Evolutionary conservation across 2,329 filamentous ascomycete species (phyloP).

Genomic region (Madurella fahalii): DNA sequence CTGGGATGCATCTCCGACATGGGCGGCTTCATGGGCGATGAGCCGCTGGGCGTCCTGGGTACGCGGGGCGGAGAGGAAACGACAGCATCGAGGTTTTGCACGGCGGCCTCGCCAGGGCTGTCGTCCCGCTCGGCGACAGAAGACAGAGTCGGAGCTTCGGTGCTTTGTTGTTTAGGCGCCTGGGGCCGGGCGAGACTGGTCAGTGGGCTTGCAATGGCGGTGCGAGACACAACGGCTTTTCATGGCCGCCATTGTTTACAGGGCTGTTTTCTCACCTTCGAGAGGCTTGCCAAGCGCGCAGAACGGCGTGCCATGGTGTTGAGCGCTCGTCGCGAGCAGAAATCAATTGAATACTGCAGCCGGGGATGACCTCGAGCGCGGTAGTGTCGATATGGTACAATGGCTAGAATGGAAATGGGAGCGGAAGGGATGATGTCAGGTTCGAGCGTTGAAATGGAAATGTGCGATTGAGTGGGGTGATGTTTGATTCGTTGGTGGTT

Average conservation of each 20-base stretch:
- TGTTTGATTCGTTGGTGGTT: slow-evolving; percentile 22
- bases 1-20: slow-evolving; percentile 88
- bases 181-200: slow-evolving; percentile 9
- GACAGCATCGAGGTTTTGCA: slow-evolving; percentile 30
- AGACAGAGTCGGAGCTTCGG: slow-evolving; percentile 32
- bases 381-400: background rate
- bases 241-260: background rate
- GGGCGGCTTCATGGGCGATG: slow-evolving; percentile 64
- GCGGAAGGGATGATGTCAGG: slow-evolving; percentile 24
- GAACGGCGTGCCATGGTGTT: slow-evolving; percentile 39
- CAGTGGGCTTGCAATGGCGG: background rate
- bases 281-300: slow-evolving; percentile 40
- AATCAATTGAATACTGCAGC: background rate
- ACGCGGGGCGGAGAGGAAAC: slow-evolving; percentile 36
- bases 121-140: slow-evolving; percentile 45
- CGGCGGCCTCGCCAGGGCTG: slow-evolving; percentile 28
- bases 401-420: slow-evolving; percentile 15
- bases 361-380: background rate
- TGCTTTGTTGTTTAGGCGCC: slow-evolving; percentile 23
- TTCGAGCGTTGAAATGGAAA: slow-evolving; percentile 6
- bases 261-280: slow-evolving; percentile 32
- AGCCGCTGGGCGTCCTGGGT: slow-evolving; percentile 57
- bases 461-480: slow-evolving; percentile 18
- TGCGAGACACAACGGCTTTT: background rate
- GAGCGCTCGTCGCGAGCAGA: background rate